Evolutionary conservation across 2,329 filamentous ascomycete genomes (phyloP), one percentile per base, ranked within the genome.

Genomic region (Colletotrichum nymphaeae): DNA sequence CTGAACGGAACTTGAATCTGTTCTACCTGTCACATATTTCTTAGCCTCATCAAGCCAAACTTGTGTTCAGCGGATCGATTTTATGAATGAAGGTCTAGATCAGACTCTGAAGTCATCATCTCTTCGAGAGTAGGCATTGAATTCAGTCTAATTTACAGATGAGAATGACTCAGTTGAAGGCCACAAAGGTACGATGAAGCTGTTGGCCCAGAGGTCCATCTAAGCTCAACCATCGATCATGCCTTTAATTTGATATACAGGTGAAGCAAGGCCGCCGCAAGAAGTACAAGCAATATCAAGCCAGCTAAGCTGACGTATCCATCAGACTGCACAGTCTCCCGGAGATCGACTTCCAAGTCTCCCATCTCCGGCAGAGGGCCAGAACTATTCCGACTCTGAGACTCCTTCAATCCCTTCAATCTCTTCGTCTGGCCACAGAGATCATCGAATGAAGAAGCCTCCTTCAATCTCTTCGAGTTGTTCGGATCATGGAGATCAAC

Each of bases 271-370:
- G 11, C 19, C 16, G 9, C 19, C 4, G 8, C 19, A 8, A 49
- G 8, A 22, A 49, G 42, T 22, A 49, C 16, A 22, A 22, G 7
- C 42, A 22, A 8, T 4, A 49, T 8, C 42, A n/a, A 8, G 1
- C 42, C 4, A 22, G 19, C 42, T 19, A 2, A 19, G 19, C 7
- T 49, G 42, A 49, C 19, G 37, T 42, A 19, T 5, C 2, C 19
- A 49, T 9, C 19, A 22, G 19, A n/a, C 19, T 49, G 19, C 42
- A 4, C 19, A 49, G 19, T 19, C 19, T 22, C 8, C 42, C 19
- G 1, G 3, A 4, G 7, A 2, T 5, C 42, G 3, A n/a, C 2
- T 9, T n/a, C 16, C 19, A 2, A n/a, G 8, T 9, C 42, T 2
- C 11, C 19, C 19, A 11, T n/a, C 8, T 22, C 19, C 4, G 42